Evolutionary conservation across 192 early-diverging fungal species (phyloP).

Genomic region (Podila epicladia): DNA sequence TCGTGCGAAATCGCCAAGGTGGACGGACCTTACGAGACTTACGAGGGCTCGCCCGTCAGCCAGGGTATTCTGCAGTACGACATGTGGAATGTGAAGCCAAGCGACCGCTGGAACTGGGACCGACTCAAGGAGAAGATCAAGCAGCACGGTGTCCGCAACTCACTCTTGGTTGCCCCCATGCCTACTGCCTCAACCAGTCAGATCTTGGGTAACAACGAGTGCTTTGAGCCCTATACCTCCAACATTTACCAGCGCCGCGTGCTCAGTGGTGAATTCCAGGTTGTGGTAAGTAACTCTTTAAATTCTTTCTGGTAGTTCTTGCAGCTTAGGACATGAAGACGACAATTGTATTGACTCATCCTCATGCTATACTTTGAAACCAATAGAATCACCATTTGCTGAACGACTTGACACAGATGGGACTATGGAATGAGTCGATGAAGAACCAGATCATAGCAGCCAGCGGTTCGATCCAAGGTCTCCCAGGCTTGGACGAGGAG

Average conservation of each 20-base stretch:
- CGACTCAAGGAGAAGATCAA: constrained; percentile 79
- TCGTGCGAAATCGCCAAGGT: constrained; percentile 87
- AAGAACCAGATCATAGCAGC: constrained; percentile 96
- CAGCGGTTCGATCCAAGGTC: constrained; percentile 85
- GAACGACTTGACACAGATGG: constrained; percentile 89
- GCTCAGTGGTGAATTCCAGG: constrained; percentile 96
- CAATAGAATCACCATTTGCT: constrained; percentile 86
- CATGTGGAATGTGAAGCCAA: constrained; percentile 84
- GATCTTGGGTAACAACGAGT: constrained; percentile 97
- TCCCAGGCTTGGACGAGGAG: constrained; percentile 81
- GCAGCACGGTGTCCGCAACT: constrained; percentile 89
- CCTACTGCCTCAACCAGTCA: constrained; percentile 95
- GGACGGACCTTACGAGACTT: constrained; percentile 85
- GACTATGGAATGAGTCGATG: constrained; percentile 93
- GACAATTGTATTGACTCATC: neutral
- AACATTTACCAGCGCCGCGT: constrained; percentile 98
- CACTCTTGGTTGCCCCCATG: constrained; percentile 94
- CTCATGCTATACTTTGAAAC: neutral
- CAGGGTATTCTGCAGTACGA: constrained; percentile 92
- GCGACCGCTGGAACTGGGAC: constrained; percentile 90
- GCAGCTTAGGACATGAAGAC: neutral
- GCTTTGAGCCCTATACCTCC: constrained; percentile 89
- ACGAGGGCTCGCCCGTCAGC: constrained; percentile 85
- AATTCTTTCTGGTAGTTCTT: neutral
- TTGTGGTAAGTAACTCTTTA: constrained; percentile 64